Evolutionary conservation across 352 stramenopile species (phyloP), one percentile per base, ranked within the genome.

Genomic region (Phytophthora europaea): DNA sequence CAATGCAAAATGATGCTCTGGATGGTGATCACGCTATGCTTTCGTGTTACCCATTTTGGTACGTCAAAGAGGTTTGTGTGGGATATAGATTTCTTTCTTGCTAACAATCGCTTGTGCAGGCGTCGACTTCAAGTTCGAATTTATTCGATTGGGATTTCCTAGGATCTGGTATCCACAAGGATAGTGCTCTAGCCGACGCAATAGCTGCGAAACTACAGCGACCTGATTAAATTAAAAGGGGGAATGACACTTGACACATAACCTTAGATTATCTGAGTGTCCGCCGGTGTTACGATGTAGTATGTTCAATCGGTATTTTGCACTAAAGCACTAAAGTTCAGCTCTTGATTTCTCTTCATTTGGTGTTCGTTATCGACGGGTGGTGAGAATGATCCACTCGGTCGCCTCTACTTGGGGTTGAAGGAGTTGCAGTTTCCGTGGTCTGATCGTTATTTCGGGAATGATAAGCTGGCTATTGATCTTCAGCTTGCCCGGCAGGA

Each of bases 1-100:
- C 66, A 68, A 13, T 56, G 64, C 52, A 75, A 72, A 26, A 50
- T 80, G 55, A 67, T 74, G 23, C 45, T 68, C 10, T 80, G 73
- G 65, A 70, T 78, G 38, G 28, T 70, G 8, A 56, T 67, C 31
- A 54, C 56, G 26, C 23, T 75, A 18, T 61, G 51, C 34, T 70
- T 65, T 50, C 56, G 52, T 2, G 45, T 65, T 12, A 58, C 38
- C 2, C 67, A 75, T 54, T 70, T 70, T 13, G 61, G 68, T 71
- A 62, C 38, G 55, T 70, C 53, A 23, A 51, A 31, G 28, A 31
- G 4, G 28, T 31, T 31, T 31, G 28, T 31, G 28, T 31, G 28
- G 28, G n/a, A 51, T 51, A 13, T 23, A 12, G 7, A n/a, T 28
- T 53, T 15, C 13, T 16, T 31, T 54, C n/a, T 55, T 52, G 20